Conservation (phyloP, 441 rosid genomes). For the Dalechampia spathulata region DNA sequence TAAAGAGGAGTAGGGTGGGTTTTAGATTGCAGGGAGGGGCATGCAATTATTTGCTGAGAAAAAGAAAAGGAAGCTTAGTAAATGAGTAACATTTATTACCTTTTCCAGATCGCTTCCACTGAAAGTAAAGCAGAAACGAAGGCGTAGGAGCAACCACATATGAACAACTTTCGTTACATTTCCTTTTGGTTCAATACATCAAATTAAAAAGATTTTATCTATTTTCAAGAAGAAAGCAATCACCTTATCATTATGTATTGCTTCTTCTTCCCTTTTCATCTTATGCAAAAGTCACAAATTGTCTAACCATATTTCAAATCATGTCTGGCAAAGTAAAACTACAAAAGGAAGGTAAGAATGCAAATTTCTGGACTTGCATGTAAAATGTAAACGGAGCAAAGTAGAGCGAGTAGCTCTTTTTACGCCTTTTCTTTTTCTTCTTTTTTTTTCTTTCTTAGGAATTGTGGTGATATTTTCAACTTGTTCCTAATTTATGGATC, state of each 20-base stretch:
- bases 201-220: slow-evolving; percentile 7
- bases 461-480: slow-evolving; percentile 5
- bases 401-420: slow-evolving; percentile 32
- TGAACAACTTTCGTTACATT: slow-evolving; percentile 11
- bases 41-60: no score
- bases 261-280: slow-evolving; percentile 6
- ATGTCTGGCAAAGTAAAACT: slow-evolving; percentile 7
- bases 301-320: slow-evolving; percentile 5
- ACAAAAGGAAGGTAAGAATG: slow-evolving; percentile 2
- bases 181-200: slow-evolving; percentile 17
- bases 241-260: background rate
- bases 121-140: no score
- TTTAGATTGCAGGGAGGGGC: no score
- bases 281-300: slow-evolving; percentile 10
- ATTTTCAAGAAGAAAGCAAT: slow-evolving; percentile 26
- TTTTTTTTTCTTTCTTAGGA: no score
- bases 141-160: background rate
- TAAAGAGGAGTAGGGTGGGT: no score
- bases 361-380: slow-evolving; percentile 12
- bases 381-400: slow-evolving; percentile 15
- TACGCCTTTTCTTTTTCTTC: slow-evolving; percentile 19
- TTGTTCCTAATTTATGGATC: slow-evolving; percentile 13
- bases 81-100: no score
- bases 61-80: no score
- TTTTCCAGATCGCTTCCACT: no score